Percentiles rank a stretch among this genome's conserved stretches.
These are phyloP conservation scores for Pyrrhoderma noxium DNA, from an alignment of 1,284 basidiomycete species.

Conservation along the genomic window DNA sequence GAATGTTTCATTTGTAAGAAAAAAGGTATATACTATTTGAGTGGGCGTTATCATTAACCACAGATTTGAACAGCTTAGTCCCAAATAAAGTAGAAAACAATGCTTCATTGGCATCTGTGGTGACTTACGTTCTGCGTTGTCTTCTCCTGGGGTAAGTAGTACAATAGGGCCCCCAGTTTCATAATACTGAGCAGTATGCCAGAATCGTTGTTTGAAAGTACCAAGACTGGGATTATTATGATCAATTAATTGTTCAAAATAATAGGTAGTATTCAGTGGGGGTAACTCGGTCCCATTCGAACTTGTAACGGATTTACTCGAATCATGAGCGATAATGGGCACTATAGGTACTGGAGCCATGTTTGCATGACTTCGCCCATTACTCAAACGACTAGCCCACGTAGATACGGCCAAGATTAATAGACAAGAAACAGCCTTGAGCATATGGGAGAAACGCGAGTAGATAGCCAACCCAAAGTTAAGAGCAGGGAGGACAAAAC, in stretches of 20 bases:
- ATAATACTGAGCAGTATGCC: slow-evolving; percentile 59
- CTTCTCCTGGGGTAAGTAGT: slow-evolving; percentile 45
- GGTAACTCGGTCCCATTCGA: slow-evolving; percentile 32
- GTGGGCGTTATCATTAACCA: no score
- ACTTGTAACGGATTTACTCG: slow-evolving; percentile 32
- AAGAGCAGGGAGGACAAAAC: no score
- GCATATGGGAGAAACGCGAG: no score
- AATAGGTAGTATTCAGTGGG: slow-evolving; percentile 44
- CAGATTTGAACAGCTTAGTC: no score
- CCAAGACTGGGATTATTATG: slow-evolving; percentile 62
- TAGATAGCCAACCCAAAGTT: no score
- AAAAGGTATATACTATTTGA: slow-evolving; percentile 41
- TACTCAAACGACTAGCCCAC: neutral
- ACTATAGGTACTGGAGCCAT: slow-evolving; percentile 32
- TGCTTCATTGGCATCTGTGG: no score
- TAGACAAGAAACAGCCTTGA: no score
- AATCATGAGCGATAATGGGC: slow-evolving; percentile 27
- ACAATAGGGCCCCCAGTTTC: slow-evolving; percentile 60
- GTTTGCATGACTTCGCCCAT: slow-evolving; percentile 30
- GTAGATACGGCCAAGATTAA: no score
- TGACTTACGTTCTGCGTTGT: slow-evolving; percentile 35
- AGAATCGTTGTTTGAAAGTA: slow-evolving; percentile 71
- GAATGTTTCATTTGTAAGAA: slow-evolving; percentile 58
- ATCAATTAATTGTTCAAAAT: slow-evolving; percentile 67
- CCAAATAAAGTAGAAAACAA: no score